A percentile compares a stretch with the other conserved stretches of the same genome.
These are phyloP conservation scores for Escovopsis sp. DNA, from an alignment of 2,329 filamentous ascomycete genomes.

Conservation along the genomic window DNA sequence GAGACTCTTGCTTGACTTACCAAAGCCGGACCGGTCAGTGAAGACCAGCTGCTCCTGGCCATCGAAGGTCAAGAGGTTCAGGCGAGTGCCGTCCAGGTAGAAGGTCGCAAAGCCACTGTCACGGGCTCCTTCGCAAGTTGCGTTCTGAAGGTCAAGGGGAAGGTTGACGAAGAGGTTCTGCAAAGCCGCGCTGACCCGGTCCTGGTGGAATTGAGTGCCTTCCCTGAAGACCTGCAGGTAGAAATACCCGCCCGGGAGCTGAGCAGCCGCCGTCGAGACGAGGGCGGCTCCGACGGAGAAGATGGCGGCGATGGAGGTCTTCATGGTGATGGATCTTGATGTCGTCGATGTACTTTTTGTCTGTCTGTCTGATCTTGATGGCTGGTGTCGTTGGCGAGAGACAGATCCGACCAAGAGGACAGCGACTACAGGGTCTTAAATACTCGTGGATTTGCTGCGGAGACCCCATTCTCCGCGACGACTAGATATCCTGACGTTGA, in stretches of 20 bases:
- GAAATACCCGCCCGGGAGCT: background rate
- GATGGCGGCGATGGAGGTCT: background rate
- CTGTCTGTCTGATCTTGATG: too few species aligned
- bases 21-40: slow-evolving; percentile 43
- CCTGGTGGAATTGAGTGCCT: slow-evolving; percentile 32
- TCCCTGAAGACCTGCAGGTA: slow-evolving; percentile 29
- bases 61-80: slow-evolving; percentile 30
- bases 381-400: too few species aligned
- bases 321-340: too few species aligned
- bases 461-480: too few species aligned
- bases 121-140: slow-evolving; percentile 29
- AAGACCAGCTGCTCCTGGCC: slow-evolving; percentile 31
- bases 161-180: slow-evolving; percentile 28
- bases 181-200: slow-evolving; percentile 26
- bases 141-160: slow-evolving; percentile 25
- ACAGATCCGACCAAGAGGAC: too few species aligned
- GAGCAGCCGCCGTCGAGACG: background rate
- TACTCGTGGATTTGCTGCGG: too few species aligned
- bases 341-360: too few species aligned
- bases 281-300: background rate
- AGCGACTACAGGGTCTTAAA: too few species aligned
- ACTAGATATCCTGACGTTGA: too few species aligned
- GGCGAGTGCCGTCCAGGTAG: slow-evolving; percentile 27
- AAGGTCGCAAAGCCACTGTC: slow-evolving; percentile 31
- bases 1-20: slow-evolving; percentile 25